Evolutionary conservation across 2,329 filamentous ascomycete species (phyloP).

Genomic region (Colletotrichum chlorophyti): DNA sequence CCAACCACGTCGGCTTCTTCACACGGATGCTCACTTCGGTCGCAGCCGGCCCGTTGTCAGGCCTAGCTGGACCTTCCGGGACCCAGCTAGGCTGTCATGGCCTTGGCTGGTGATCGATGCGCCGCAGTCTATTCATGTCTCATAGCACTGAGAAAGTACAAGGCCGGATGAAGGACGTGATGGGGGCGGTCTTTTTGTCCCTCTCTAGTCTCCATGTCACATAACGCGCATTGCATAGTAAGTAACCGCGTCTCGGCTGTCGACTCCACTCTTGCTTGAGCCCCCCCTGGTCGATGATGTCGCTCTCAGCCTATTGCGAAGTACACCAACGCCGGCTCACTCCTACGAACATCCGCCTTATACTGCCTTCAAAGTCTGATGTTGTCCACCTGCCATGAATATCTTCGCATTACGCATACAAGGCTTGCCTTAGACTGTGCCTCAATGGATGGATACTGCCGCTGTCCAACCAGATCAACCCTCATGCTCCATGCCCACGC

Average conservation of each 20-base stretch:
- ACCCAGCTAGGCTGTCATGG: slow-evolving; percentile 15
- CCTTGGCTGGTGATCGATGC: slow-evolving; percentile 14
- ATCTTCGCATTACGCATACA: neutral
- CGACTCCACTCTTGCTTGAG: slow-evolving; percentile 20
- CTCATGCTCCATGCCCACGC: neutral
- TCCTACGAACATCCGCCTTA: neutral
- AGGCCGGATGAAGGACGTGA: neutral
- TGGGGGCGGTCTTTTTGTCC: no score
- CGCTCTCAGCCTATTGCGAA: slow-evolving; percentile 2
- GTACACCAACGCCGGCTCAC: neutral
- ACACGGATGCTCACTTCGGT: neutral
- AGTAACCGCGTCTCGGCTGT: slow-evolving; percentile 8
- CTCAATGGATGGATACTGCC: neutral
- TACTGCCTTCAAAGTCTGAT: neutral
- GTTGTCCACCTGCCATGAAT: neutral
- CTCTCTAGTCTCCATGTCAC: neutral
- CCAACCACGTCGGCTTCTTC: neutral
- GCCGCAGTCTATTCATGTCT: neutral
- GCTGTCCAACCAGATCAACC: neutral
- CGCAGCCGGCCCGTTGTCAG: slow-evolving; percentile 10
- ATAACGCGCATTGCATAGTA: neutral
- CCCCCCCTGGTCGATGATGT: slow-evolving; percentile 25
- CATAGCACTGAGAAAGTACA: neutral
- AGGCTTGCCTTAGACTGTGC: neutral
- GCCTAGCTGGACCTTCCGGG: slow-evolving; percentile 14